Conservation (phyloP, 2,329 filamentous ascomycete species). For the Colletotrichum lindemuthianum region DNA sequence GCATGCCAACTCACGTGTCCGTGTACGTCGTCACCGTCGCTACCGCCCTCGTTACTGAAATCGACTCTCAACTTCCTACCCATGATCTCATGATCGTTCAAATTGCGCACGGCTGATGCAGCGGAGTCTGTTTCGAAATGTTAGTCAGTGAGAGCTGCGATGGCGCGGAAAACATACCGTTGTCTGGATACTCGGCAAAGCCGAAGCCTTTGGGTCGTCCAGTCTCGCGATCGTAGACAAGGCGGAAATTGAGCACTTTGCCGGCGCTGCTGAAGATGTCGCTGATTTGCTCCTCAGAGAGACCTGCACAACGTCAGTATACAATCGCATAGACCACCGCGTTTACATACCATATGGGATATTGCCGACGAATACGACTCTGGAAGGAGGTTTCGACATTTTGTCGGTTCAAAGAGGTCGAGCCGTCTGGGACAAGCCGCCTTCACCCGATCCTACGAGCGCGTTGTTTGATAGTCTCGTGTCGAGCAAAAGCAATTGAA, state of each 20-base stretch:
- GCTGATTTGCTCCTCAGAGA: constrained; percentile 95
- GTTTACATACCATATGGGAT: constrained; percentile 76
- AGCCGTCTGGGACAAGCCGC: no score
- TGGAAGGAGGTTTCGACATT: constrained; percentile 81
- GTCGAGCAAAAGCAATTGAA: no score
- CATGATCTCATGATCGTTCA: constrained; percentile 96
- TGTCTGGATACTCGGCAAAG: constrained; percentile 94
- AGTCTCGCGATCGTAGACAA: constrained; percentile 96
- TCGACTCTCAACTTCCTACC: constrained; percentile 93
- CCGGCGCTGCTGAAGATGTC: constrained; percentile 93
- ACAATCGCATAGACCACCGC: not conserved
- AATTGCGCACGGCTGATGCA: constrained; percentile 91
- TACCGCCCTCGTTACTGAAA: constrained; percentile 92
- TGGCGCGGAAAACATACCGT: constrained; percentile 61
- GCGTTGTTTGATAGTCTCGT: no score
- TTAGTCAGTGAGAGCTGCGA: not conserved
- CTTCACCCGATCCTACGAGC: no score
- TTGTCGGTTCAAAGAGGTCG: constrained; percentile 41
- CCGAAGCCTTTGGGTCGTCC: constrained; percentile 96
- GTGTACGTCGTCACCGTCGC: constrained; percentile 64
- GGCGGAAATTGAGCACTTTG: constrained; percentile 88
- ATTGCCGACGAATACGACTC: constrained; percentile 86
- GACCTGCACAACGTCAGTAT: constrained; percentile 64
- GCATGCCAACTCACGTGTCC: constrained; percentile 22
- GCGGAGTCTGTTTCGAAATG: constrained; percentile 69